phyloP scores from a whole-genome alignment of 1,284 basidiomycete genomes.

The Volvariella volvacea region DNA sequence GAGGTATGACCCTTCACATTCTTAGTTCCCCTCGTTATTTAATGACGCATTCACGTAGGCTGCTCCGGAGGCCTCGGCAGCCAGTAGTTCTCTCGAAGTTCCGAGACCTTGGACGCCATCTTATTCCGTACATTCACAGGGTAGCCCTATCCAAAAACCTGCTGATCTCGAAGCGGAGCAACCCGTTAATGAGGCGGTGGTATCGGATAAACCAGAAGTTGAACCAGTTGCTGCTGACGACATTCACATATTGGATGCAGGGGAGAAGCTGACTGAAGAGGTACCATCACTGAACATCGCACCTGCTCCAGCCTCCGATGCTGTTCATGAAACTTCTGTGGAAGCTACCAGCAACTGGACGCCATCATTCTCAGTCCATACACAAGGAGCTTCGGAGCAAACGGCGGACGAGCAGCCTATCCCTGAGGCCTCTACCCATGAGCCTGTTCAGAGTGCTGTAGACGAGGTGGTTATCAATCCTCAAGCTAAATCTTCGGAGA shows the following conservation, averaged over 20 bases:
- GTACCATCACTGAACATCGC: background rate
- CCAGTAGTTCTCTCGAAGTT: constrained; percentile 8
- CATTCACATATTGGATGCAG: too few species aligned
- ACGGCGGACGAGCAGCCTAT: background rate
- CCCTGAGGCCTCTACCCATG: too few species aligned
- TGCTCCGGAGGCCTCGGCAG: constrained; percentile 1
- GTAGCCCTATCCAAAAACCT: constrained; percentile 9
- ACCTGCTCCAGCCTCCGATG: background rate
- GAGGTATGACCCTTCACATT: constrained; percentile 1
- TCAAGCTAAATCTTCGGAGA: too few species aligned
- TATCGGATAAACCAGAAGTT: background rate
- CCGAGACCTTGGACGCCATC: constrained; percentile 15
- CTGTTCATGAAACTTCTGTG: background rate
- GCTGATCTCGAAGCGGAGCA: constrained; percentile 1
- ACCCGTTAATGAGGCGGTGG: background rate
- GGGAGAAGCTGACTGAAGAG: too few species aligned
- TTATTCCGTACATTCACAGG: constrained; percentile 17
- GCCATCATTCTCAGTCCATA: constrained; percentile 17
- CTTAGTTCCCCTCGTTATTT: background rate
- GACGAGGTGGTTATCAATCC: too few species aligned
- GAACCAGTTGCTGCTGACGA: background rate
- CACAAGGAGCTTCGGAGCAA: constrained; percentile 13
- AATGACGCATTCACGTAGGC: constrained; percentile 1
- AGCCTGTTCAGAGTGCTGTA: too few species aligned
- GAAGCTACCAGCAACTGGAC: constrained; percentile 10